Conservation (phyloP, 179 eudicot genomes). For the Beta lomatogona region DNA sequence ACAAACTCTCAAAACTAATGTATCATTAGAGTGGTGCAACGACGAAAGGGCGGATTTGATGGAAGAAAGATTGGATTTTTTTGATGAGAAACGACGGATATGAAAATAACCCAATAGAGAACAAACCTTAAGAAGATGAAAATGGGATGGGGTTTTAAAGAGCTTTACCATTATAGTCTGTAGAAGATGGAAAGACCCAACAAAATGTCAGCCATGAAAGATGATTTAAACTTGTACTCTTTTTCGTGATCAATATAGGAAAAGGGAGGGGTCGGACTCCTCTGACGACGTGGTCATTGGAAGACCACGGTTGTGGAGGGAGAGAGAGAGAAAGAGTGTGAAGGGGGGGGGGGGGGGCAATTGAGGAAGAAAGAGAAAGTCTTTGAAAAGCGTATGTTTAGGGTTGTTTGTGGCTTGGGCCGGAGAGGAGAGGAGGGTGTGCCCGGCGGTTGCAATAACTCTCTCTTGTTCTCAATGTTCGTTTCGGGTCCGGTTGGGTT, state of each 20-base stretch:
- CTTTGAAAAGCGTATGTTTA: not conserved
- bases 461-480: not conserved
- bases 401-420: not conserved
- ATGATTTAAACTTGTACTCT: not conserved
- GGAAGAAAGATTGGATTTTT: constrained; percentile 22
- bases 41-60: constrained; percentile 22
- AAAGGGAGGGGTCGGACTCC: not conserved
- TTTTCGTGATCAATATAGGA: not conserved
- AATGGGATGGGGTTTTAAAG: constrained; percentile 33
- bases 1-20: constrained; percentile 45
- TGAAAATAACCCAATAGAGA: constrained; percentile 28
- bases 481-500: not conserved
- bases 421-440: not conserved
- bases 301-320: constrained; percentile 7
- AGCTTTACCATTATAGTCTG: constrained; percentile 49
- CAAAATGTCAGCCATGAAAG: constrained; percentile 11
- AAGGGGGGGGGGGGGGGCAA: not conserved
- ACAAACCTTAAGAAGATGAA: constrained; percentile 23
- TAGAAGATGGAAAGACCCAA: not conserved
- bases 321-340: not conserved
- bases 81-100: constrained; percentile 44
- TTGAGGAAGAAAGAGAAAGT: too few species aligned
- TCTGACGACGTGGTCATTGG: constrained; percentile 16
- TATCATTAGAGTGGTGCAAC: constrained; percentile 2
- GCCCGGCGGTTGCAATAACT: not conserved